These are phyloP conservation scores for Psilocybe azurescens DNA, from an alignment of 768 basidiomycete genomes.

Conservation along the genomic window DNA sequence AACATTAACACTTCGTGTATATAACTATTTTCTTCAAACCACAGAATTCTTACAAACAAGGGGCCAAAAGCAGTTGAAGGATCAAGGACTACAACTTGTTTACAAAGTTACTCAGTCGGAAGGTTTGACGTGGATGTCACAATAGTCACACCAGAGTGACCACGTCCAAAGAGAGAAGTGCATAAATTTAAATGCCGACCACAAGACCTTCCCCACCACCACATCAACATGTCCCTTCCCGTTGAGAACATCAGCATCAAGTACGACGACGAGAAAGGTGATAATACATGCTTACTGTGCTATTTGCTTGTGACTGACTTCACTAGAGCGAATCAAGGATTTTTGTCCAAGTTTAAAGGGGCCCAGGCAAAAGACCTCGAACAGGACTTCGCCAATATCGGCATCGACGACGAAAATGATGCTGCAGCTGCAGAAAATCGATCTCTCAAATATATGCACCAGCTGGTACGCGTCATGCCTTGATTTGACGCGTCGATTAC, in stretches of 20 bases:
- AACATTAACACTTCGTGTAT: no score
- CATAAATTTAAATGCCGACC: conserved; percentile 44
- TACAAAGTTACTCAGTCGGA: no score
- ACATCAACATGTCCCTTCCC: conserved; percentile 66
- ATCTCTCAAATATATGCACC: conserved; percentile 79
- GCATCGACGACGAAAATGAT: conserved; percentile 58
- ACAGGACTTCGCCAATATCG: conserved; percentile 71
- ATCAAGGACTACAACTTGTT: no score
- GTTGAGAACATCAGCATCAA: conserved; percentile 63
- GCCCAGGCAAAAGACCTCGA: conserved; percentile 67
- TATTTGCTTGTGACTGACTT: conserved; percentile 6
- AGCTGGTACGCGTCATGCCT: conserved; percentile 63
- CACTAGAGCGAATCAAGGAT: conserved; percentile 66
- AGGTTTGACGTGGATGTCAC: not conserved
- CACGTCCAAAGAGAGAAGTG: conserved; percentile 12
- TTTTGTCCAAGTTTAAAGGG: conserved; percentile 75
- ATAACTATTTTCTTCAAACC: no score
- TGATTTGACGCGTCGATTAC: conserved; percentile 34
- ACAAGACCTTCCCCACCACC: conserved; percentile 29
- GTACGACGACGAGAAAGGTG: conserved; percentile 79
- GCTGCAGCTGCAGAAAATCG: conserved; percentile 37
- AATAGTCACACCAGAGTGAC: not conserved
- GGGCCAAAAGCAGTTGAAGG: no score
- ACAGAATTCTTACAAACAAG: no score
- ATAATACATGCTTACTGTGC: not conserved